Percentiles rank a stretch among this genome's conserved stretches.
These are phyloP conservation scores for Globisporangium recalcitrans DNA, from an alignment of 352 stramenopile species.

Conservation along the genomic window DNA sequence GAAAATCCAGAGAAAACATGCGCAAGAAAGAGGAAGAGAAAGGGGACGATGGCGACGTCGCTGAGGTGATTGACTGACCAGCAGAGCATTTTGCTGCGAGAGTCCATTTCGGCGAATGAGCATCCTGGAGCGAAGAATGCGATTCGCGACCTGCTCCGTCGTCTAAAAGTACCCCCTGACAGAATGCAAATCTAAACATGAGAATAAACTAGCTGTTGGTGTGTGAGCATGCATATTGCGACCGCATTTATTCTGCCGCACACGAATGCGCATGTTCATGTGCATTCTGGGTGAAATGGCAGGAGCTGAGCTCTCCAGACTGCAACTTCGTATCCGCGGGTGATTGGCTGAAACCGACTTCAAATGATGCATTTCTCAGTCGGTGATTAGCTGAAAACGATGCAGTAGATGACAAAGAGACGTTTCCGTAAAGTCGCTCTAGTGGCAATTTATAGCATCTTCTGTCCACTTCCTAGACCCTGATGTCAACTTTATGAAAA, in stretches of 20 bases:
- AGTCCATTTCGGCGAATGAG: not conserved
- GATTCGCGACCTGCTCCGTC: not conserved
- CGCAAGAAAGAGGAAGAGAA: not conserved
- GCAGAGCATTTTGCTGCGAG: not conserved
- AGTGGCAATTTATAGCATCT: not conserved
- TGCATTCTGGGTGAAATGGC: not conserved
- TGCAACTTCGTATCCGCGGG: not conserved
- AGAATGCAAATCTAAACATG: not conserved
- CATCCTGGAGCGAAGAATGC: constrained; percentile 1
- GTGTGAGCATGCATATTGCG: not conserved
- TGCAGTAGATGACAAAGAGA: constrained; percentile 4
- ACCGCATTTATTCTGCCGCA: not conserved
- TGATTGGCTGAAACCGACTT: not conserved
- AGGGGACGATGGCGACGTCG: not conserved
- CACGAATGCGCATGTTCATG: not conserved
- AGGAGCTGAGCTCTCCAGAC: constrained; percentile 3
- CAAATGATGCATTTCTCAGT: not conserved
- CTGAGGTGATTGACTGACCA: not conserved
- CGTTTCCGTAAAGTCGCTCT: not conserved
- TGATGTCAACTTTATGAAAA: too few relatives aligned
- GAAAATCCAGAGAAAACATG: not conserved
- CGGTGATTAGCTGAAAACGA: not conserved
- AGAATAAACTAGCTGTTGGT: constrained; percentile 5
- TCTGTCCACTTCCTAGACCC: not conserved
- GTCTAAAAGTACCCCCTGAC: not conserved